Base-by-base conservation (phyloP, 345 rosid genomes). In the rapeseed (Brassica napus) region DNA sequence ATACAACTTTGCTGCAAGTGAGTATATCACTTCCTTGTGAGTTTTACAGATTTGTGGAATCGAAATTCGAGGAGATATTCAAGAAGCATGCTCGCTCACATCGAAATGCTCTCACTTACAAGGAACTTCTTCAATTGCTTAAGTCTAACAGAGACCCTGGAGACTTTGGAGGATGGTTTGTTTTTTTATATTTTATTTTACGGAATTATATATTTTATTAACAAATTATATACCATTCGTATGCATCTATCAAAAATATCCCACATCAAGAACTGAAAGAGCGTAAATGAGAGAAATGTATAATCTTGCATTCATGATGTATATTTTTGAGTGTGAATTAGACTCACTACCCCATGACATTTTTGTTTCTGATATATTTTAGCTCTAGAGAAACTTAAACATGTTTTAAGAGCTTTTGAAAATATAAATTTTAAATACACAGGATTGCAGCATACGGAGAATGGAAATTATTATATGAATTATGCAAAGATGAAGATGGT, bases 1-100 rank as follows among this genome's bases (percentile, higher is more conserved):
- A 8, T 1, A 26, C 15, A 55, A 34, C 34, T 72, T 31, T 6
- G 68, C 61, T 6, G 68, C 61, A 68, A 12, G 39, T 15, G 15
- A 54, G 23, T 35, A 1, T 32, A n/a, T 66, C 4, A 34, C 39
- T 32, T 0, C 0, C 12, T 66, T 54, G 5, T 42, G 9, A 18
- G 62, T 30, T 26, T 69, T 9, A 5, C n/a, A 92, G 98, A 81
- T 94, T 92, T 78, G 90, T 86, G 10, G 82, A 79, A 1, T 81
- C 69, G 0, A 94, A 92, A 73, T 92, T 94, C 42, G 97, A 92
- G 75, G 92, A 89, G 52, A 89, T 92, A 3, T 89, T 94, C 78
- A 30, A 15, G 26, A 88, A 86, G 78, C 87, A 89, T 74, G 92
- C 96, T 8, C 73, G 3, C 2, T 78, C 81, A 5, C 73, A 86